Base-by-base conservation (phyloP, 2,329 filamentous ascomycete genomes). In the Aaosphaeria pasadenensis region DNA sequence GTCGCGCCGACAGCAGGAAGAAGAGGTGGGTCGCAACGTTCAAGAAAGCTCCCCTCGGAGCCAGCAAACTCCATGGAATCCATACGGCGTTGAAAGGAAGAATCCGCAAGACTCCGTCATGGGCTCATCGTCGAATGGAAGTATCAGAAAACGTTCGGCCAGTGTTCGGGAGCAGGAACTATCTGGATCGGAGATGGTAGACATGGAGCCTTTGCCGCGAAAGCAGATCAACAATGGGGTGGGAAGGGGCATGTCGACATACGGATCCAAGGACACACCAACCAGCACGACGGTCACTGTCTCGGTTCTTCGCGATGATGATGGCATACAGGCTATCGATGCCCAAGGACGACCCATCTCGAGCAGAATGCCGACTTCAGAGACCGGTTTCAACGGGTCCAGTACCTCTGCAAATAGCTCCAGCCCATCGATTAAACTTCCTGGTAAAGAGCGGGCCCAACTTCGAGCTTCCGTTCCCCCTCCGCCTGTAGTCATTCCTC, bases 31-130 rank as follows among this genome's bases (percentile, higher is more conserved):
- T 4, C 80, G 83, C 45, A 79, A 82, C 46, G 72, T 90, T 9
- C 83, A 89, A 60, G 75, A 80, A 48, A 71, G 74, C n/a, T 85
- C 81, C 45, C 77, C 79, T 7, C 77, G 77, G 5, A 86, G 89
- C 51, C 78, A 82, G 40, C 74, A 74, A 5, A 74, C 84, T 51
- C 96, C 91, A 91, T 91, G 96, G 64, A 80, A 81, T 5, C 75
- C 81, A 2, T 94, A 95, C 56, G 88, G 87, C 0, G 77, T 87
- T 53, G 17, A 24, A 3, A 24, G 17, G 17, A 82, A 81, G 47
- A 74, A 29, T 57, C 67, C 39, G 63, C 62, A 11, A 44, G 77
- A 80, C 31, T 86, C 79, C 0, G 80, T 77, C 7, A 67, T 79
- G 30, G 78, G 74, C 24, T 74, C 69, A 17, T 72, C 67, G 30